Conservation (phyloP, 352 stramenopile species). For the Pythium grandisporangium region DNA sequence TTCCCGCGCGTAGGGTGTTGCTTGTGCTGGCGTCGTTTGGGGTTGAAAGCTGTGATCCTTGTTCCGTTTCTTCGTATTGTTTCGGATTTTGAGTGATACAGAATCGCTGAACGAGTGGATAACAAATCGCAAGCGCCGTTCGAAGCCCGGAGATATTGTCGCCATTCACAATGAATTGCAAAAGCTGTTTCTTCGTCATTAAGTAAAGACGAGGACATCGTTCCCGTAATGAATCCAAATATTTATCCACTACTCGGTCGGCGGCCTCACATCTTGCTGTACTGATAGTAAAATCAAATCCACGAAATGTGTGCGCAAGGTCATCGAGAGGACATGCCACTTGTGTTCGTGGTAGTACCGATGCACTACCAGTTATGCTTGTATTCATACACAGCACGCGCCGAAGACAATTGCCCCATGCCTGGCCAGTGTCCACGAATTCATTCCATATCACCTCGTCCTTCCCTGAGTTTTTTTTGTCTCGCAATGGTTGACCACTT, state of each 20-base stretch:
- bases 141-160: conserved; percentile 19
- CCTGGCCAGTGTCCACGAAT: conserved; percentile 21
- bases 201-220: conserved; percentile 29
- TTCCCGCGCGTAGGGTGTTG: too few species aligned
- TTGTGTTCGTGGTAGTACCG: conserved; percentile 2
- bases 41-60: too few species aligned
- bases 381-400: conserved; percentile 24
- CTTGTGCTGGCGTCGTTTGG: too few species aligned
- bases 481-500: conserved; percentile 1
- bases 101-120: conserved; percentile 28
- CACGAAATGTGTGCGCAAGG: conserved; percentile 31
- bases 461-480: conserved; percentile 8
- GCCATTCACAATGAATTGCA: conserved; percentile 30
- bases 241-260: conserved; percentile 23
- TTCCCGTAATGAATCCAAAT: conserved; percentile 23
- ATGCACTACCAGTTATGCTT: neutral
- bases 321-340: conserved; percentile 27
- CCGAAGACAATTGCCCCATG: conserved; percentile 32
- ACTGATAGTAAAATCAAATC: conserved; percentile 43
- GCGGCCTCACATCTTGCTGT: conserved; percentile 25
- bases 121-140: conserved; percentile 23
- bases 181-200: conserved; percentile 24
- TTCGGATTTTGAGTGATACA: conserved; percentile 10
- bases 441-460: conserved; percentile 18
- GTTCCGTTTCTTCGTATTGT: conserved; percentile 6